These are phyloP conservation scores for Sclerotinia subarctica DNA, from an alignment of 2,329 filamentous ascomycete genomes.

Conservation along the genomic window DNA sequence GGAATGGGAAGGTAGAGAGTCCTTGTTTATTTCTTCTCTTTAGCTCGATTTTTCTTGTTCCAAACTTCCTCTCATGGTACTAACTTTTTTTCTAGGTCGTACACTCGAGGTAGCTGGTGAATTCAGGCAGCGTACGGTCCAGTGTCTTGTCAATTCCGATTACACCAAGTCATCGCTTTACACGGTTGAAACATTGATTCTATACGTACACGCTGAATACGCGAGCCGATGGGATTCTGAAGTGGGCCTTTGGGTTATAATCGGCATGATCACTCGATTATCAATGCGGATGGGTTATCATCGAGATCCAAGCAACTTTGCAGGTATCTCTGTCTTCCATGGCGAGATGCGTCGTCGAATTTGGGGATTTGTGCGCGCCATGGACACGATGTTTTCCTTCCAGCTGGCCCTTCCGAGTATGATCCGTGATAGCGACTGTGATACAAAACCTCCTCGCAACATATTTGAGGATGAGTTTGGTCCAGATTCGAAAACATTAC, in stretches of 20 bases:
- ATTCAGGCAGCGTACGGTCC: constrained; percentile 70
- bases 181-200: constrained; percentile 73
- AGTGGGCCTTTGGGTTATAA: constrained; percentile 47
- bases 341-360: constrained; percentile 70
- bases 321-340: constrained; percentile 68
- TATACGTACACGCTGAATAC: constrained; percentile 75
- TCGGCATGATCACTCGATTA: constrained; percentile 52
- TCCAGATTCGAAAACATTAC: constrained; percentile 63
- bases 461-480: constrained; percentile 79
- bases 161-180: constrained; percentile 72
- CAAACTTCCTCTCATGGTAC: neutral
- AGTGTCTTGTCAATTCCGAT: constrained; percentile 72
- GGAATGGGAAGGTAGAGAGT: constrained; percentile 58
- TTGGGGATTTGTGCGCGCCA: constrained; percentile 69
- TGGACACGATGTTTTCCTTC: constrained; percentile 74
- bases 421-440: constrained; percentile 71
- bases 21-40: neutral
- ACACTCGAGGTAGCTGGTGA: constrained; percentile 57
- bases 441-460: constrained; percentile 72
- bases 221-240: constrained; percentile 72
- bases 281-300: constrained; percentile 61
- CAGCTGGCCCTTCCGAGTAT: constrained; percentile 61
- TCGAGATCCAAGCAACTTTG: constrained; percentile 71
- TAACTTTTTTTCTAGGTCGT: constrained; percentile 34
- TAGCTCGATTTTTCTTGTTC: neutral